Base-by-base conservation (phyloP, 495 filamentous ascomycete species). In the Aspergillus kassunensis region DNA sequence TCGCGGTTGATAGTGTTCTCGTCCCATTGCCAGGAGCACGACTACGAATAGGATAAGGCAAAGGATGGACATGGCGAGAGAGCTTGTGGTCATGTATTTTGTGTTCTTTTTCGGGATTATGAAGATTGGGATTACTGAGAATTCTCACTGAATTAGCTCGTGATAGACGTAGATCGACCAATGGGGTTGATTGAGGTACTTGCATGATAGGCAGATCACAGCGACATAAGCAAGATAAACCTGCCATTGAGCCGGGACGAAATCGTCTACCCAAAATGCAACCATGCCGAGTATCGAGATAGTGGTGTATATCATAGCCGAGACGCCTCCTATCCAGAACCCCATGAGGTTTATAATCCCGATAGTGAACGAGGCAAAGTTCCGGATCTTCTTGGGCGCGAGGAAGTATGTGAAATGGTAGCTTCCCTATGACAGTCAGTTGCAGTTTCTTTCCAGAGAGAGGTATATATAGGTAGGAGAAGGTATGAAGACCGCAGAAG, bases 391-490 rank as follows among this genome's bases (percentile, higher is more conserved):
- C 2, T 25, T 25, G 0, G 67, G 62, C 1, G 66, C 57, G n/a
- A 71, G 40, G 25, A 69, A 64, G 53, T 59, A 68, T 9, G 58
- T 56, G 29, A 65, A 68, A 44, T 68, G 62, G 35, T 68, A 68
- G 55, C 61, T 58, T 7, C 65, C 65, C 64, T 67, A 16, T 0
- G 1, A 18, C 12, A 6, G 4, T 30, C 10, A 33, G 9, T 33
- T n/a, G 7, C 10, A 33, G 6, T 33, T 33, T 11, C 4, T 10
- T 4, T 33, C 13, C 30, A 11, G 3, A n/a, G 30, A 4, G 6
- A 11, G 24, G 24, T 27, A 4, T 6, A 33, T n/a, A n/a, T n/a
- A n/a, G n/a, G n/a, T n/a, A n/a, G n/a, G n/a, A n/a, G n/a, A n/a
- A n/a, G 12, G 8, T 35, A 48, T 8, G 10, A 54, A 45, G 37